Evolutionary conservation across 805 yeast genomes (phyloP).

Genomic region (Candida patagonica): DNA sequence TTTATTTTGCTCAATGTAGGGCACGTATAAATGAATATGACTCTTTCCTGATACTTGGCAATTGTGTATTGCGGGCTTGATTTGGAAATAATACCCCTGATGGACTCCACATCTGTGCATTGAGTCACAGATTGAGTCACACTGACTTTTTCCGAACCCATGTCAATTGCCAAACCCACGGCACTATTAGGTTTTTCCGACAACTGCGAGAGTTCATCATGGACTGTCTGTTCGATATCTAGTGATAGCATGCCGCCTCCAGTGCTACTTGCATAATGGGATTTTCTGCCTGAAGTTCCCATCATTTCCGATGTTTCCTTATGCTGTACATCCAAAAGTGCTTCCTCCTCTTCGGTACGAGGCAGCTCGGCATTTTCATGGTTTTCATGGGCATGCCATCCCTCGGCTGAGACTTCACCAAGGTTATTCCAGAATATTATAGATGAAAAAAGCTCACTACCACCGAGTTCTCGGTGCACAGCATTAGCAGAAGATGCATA

Average conservation of each 20-base stretch:
- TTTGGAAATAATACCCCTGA: conserved; percentile 28
- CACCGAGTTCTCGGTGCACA: conserved; percentile 65
- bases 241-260: conserved; percentile 16
- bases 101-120: conserved; percentile 21
- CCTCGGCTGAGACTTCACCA: conserved; percentile 43
- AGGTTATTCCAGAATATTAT: conserved; percentile 47
- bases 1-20: conserved; percentile 86
- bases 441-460: conserved; percentile 39
- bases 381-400: conserved; percentile 36
- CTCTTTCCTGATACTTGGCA: conserved; percentile 19
- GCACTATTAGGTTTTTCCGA: conserved; percentile 12
- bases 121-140: conserved; percentile 24
- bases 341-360: conserved; percentile 47
- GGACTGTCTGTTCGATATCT: conserved; percentile 16
- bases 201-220: conserved; percentile 18
- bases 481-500: conserved; percentile 87
- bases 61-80: conserved; percentile 49
- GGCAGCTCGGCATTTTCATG: conserved; percentile 36
- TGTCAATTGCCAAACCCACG: conserved; percentile 32
- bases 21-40: conserved; percentile 68
- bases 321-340: conserved; percentile 31
- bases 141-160: conserved; percentile 39
- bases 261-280: conserved; percentile 14
- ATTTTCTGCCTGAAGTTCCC: conserved; percentile 23
- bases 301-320: conserved; percentile 32